Evolutionary conservation across 371 early-diverging fungal genomes (phyloP).

Genomic region (Syncephalastrum sp.): DNA sequence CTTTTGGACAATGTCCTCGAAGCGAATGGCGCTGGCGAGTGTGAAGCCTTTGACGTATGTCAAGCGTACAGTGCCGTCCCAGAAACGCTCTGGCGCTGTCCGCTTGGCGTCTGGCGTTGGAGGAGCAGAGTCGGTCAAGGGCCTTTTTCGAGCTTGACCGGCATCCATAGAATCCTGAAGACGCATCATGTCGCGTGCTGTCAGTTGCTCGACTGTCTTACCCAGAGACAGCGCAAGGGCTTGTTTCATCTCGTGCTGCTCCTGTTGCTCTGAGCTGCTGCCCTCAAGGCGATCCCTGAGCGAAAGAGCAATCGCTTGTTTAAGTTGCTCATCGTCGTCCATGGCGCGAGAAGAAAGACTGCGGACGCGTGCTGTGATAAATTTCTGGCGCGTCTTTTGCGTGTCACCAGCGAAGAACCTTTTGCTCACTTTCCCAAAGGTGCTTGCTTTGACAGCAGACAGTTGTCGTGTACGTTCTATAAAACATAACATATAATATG

Average conservation of each 20-base stretch:
- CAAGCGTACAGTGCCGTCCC: conserved; percentile 41
- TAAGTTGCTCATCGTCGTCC: conserved; percentile 12
- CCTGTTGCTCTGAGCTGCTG: background rate
- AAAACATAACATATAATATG: no score
- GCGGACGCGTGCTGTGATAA: no score
- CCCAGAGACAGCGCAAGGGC: conserved; percentile 44
- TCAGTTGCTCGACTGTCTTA: conserved; percentile 37
- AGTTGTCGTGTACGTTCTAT: no score
- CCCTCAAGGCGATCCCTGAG: conserved; percentile 3
- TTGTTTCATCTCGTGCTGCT: conserved; percentile 4
- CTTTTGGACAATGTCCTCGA: conserved; percentile 40
- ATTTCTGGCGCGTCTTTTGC: no score
- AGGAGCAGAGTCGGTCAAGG: background rate
- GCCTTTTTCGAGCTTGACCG: background rate
- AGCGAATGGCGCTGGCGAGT: conserved; percentile 29
- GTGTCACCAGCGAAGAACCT: no score
- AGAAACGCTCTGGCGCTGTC: conserved; percentile 13
- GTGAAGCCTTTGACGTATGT: conserved; percentile 39
- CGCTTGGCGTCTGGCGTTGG: background rate
- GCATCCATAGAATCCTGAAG: no score
- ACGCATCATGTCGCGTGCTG: conserved; percentile 27
- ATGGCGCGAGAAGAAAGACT: no score
- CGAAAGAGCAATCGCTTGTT: conserved; percentile 11
- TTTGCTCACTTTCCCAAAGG: no score
- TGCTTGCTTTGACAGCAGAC: no score